phyloP scores from a whole-genome alignment of 2,329 filamentous ascomycete species.

The Xylariaceae sp. region DNA sequence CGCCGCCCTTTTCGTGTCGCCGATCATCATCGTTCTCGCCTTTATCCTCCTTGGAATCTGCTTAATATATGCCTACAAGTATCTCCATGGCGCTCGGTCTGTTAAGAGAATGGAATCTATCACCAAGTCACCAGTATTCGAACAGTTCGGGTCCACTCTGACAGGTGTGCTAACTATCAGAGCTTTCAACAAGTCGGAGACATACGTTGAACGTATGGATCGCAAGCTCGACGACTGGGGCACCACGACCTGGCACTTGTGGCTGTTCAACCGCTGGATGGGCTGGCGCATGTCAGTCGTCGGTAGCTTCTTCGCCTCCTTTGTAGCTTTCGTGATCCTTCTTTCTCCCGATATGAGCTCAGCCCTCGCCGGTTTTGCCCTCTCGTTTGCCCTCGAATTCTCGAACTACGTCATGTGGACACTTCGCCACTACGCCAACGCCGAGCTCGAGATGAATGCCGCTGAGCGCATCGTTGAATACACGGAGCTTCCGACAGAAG shows the following conservation, averaged over 20 bases:
- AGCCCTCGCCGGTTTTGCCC: slow-evolving; percentile 69
- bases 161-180: slow-evolving; percentile 72
- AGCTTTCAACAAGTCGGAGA: slow-evolving; percentile 64
- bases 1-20: slow-evolving; percentile 65
- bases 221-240: slow-evolving; percentile 64
- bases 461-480: slow-evolving; percentile 76
- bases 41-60: slow-evolving; percentile 54
- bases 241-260: slow-evolving; percentile 62
- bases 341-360: slow-evolving; percentile 59
- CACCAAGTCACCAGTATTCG: slow-evolving; percentile 74
- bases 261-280: slow-evolving; percentile 75
- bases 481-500: slow-evolving; percentile 63
- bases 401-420: slow-evolving; percentile 56
- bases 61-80: slow-evolving; percentile 55
- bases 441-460: slow-evolving; percentile 77
- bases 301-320: slow-evolving; percentile 63
- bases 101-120: slow-evolving; percentile 75
- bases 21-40: slow-evolving; percentile 61
- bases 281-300: slow-evolving; percentile 67
- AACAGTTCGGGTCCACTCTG: slow-evolving; percentile 71
- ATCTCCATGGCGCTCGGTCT: slow-evolving; percentile 68
- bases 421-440: slow-evolving; percentile 42
- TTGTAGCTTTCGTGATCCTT: slow-evolving; percentile 63
- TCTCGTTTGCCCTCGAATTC: slow-evolving; percentile 71
- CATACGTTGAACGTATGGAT: slow-evolving; percentile 69